phyloP scores from a whole-genome alignment of 257 asterid species.

The Solanum tarijense region DNA sequence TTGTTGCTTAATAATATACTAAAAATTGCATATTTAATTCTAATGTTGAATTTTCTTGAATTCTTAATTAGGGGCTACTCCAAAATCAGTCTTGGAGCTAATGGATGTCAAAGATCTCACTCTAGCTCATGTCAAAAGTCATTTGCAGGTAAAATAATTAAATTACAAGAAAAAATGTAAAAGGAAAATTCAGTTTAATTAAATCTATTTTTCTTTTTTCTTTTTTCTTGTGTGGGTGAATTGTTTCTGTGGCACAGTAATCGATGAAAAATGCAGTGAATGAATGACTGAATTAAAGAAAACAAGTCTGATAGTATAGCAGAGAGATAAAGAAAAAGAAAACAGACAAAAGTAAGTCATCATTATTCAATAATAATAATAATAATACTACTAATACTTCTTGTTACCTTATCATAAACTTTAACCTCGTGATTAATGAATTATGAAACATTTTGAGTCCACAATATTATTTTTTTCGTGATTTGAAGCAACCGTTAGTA shows the following conservation, averaged over 20 bases:
- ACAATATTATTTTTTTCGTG: background rate
- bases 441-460: background rate
- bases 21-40: background rate
- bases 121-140: constrained; percentile 83
- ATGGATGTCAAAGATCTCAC: constrained; percentile 97
- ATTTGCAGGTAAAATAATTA: constrained; percentile 60
- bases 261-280: constrained; percentile 53
- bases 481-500: background rate
- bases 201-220: background rate
- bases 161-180: background rate
- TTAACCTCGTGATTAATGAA: constrained; percentile 71
- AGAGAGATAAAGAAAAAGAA: constrained; percentile 10
- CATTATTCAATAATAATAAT: constrained; percentile 85
- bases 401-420: constrained; percentile 26
- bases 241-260: constrained; percentile 71
- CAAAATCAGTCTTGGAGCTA: constrained; percentile 85
- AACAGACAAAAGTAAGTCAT: constrained; percentile 62
- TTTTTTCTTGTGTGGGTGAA: constrained; percentile 17
- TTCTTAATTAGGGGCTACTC: constrained; percentile 63
- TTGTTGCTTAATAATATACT: background rate
- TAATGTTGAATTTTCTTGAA: background rate
- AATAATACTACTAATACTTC: constrained; percentile 4
- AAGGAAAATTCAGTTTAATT: background rate
- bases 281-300: constrained; percentile 32
- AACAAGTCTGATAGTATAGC: constrained; percentile 18